Evolutionary conservation across 192 early-diverging fungal genomes (phyloP), one percentile per base, ranked within the genome.

Genomic region (Coemansia sp.): DNA sequence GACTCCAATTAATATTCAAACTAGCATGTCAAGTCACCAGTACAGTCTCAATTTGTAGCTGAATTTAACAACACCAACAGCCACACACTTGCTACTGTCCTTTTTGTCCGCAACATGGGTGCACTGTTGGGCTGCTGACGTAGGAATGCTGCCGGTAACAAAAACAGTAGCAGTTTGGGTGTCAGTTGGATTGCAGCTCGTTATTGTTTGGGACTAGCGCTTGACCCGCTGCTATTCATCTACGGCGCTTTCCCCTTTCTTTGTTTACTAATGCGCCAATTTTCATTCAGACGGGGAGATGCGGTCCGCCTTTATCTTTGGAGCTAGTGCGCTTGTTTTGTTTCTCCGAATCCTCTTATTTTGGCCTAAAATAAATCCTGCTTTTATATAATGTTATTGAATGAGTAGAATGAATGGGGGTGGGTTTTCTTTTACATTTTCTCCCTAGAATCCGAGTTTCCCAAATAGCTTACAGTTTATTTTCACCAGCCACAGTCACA

Each of bases 221-320:
- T 53, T 53, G 21, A 11, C 51, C 51, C 30, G 30, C 30, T 30
- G 30, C 30, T 30, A 53, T 9, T 53, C 51, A 46, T 46, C 14
- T 46, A 18, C 44, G 44, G 44, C 18, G 14, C 51, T 26, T 53
- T 26, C 51, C 14, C 24, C 51, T 53, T 53, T 12, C 51, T 26
- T 53, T 53, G 51, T 53, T 16, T 53, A 16, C 11, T 14, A 26
- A 53, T 26, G 51, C 23, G 21, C 14, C 11, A 26, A 26, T 16
- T 26, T 9, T 21, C 24, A 26, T 10, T 53, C 4, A 8, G 20
- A 6, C 16, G 46, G 18, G 46, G 46, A n/a, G 24, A 26, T 23
- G 24, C 9, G 51, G 51, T 14, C 51, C 51, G 23, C 24, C 51
- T 23, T 53, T 53, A 53, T 53, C 23, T 53, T 53, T 53, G 51